A percentile compares a stretch with the other conserved stretches of the same genome.
Conservation (phyloP, 1,284 basidiomycete species). For the Leccinum brunneo-olivaceum region DNA sequence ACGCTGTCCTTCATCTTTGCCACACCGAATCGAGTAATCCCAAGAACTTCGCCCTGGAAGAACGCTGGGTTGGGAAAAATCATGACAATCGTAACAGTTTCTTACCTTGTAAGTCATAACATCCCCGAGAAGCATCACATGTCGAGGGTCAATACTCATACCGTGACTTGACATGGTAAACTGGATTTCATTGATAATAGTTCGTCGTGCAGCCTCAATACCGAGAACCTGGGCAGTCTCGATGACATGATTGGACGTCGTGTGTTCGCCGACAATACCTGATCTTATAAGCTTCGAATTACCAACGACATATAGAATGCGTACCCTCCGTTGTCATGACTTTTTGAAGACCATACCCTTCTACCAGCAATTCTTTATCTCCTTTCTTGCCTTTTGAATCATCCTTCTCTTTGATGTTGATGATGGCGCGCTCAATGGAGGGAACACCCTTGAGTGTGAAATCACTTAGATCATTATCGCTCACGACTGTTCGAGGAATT, state of each 20-base stretch:
- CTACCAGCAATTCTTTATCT: conserved; percentile 84
- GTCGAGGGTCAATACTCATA: conserved; percentile 98
- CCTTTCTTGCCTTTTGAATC: conserved; percentile 71
- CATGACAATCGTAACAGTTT: background rate
- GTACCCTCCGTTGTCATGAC: conserved; percentile 96
- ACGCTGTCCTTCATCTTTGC: conserved; percentile 99
- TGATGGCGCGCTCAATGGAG: conserved; percentile 83
- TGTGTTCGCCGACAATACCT: conserved; percentile 90
- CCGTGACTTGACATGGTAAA: conserved; percentile 97
- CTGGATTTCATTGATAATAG: conserved; percentile 97
- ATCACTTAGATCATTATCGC: background rate
- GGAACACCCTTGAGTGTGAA: conserved; percentile 60
- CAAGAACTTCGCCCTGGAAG: conserved; percentile 86
- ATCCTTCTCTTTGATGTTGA: conserved; percentile 85
- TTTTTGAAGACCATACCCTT: conserved; percentile 95
- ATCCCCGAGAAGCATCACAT: conserved; percentile 97
- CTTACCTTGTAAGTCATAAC: conserved; percentile 96
- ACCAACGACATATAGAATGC: conserved; percentile 10
- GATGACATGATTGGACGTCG: conserved; percentile 96
- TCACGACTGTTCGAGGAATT: conserved; percentile 7
- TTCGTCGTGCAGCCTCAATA: conserved; percentile 92
- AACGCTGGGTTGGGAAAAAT: background rate
- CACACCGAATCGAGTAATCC: conserved; percentile 99
- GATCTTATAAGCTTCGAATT: background rate
- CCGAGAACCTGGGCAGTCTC: conserved; percentile 93